Base-by-base conservation (phyloP, 495 filamentous ascomycete genomes). In the Podospora bellae-mahoneyi region DNA sequence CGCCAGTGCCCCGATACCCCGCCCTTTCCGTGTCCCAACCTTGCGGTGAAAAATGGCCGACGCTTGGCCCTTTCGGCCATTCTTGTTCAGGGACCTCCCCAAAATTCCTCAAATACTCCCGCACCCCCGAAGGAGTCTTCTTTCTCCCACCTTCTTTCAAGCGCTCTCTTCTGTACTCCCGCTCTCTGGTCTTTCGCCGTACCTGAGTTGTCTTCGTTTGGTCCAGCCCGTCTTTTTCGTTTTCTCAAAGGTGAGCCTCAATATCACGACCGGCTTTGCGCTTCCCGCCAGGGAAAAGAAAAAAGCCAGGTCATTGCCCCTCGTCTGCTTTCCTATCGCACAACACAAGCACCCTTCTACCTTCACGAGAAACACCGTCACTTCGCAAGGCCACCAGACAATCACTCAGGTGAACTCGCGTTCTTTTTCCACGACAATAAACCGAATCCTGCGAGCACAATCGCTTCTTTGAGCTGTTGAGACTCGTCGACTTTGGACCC, bases 21-120 rank as follows among this genome's bases (percentile, higher is more conserved):
- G 66, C 60, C 57, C 19, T 70, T 54, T 68, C 66, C 34, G 23
- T 61, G 53, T 69, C 60, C 64, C 69, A 66, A 70, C 66, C 62
- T 62, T 68, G 68, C 68, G 69, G 66, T 66, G 64, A 68, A 73
- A 71, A 75, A 68, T 66, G 68, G 66, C 75, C 75, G 75, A 71
- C 58, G 62, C 69, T 73, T 74, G 74, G 74, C 68, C 64, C 69
- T 30, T 67, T 39, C 32, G 30, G 61, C 28, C 61, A 18, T n/a
- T 63, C 34, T 32, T 63, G 68, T 54, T 65, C 64, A 62, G 72
- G 69, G 73, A 69, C 67, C 67, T 61, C 66, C 16, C 48, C 62
- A 60, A 72, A 75, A 76, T 73, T 76, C 72, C 75, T 77, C 75
- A 77, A 77, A 77, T 77, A 76, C 75, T 74, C 69, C 68, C 69